Evolutionary conservation across 2,329 filamentous ascomycete genomes (phyloP).

Genomic region (Saccharata proteae): DNA sequence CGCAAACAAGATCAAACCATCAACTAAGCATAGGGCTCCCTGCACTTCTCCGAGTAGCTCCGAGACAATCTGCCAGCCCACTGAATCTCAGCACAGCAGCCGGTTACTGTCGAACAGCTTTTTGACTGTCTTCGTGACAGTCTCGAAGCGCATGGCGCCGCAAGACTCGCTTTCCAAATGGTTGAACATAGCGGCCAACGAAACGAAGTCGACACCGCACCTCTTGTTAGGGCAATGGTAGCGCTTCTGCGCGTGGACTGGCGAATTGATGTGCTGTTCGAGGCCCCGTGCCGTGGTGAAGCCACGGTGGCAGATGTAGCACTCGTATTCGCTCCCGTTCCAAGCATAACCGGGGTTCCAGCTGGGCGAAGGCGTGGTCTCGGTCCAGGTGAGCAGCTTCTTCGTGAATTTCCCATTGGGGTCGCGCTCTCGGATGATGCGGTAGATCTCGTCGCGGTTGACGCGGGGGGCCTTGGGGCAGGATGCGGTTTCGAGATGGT

Average conservation of each 20-base stretch:
- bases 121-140: conserved; percentile 23
- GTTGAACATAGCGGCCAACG: conserved; percentile 30
- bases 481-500: conserved; percentile 45
- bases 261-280: conserved; percentile 44
- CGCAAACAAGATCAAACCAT: too few species aligned
- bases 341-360: conserved; percentile 29
- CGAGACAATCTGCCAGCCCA: too few species aligned
- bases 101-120: too few species aligned
- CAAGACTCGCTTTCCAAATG: conserved; percentile 36
- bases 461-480: conserved; percentile 36
- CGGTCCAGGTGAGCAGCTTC: conserved; percentile 37
- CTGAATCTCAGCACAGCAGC: too few species aligned
- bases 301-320: conserved; percentile 39
- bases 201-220: conserved; percentile 27
- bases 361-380: conserved; percentile 15
- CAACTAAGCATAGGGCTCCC: too few species aligned
- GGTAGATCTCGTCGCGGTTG: conserved; percentile 38
- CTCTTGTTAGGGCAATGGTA: conserved; percentile 32
- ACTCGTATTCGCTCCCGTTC: conserved; percentile 38
- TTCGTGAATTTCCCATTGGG: conserved; percentile 38
- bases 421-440: conserved; percentile 35
- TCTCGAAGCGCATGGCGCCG: conserved; percentile 27
- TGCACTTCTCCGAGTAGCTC: too few species aligned
- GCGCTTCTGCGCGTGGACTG: conserved; percentile 35
- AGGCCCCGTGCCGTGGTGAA: conserved; percentile 30